phyloP scores from a whole-genome alignment of 768 basidiomycete genomes.

The Calocybe gangraenosa region DNA sequence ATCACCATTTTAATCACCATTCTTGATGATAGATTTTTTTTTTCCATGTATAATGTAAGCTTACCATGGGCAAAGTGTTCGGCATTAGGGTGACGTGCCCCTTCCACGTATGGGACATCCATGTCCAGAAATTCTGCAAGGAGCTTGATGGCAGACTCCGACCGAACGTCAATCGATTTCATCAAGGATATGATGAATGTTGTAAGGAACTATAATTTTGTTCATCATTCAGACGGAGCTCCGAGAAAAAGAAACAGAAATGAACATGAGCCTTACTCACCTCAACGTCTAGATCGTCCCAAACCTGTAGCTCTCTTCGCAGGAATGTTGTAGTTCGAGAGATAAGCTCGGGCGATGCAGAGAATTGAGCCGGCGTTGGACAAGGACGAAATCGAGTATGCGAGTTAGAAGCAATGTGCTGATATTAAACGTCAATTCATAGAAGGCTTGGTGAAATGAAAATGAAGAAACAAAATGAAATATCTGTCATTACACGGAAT shows the following conservation, averaged over 20 bases:
- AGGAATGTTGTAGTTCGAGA: conserved; percentile 77
- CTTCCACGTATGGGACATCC: conserved; percentile 53
- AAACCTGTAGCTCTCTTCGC: conserved; percentile 82
- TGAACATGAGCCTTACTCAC: conserved; percentile 31
- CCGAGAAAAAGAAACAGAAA: too few relatives aligned
- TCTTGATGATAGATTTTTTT: not conserved
- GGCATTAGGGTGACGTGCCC: conserved; percentile 61
- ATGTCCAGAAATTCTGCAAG: conserved; percentile 88
- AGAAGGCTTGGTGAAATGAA: not conserved
- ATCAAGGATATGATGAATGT: conserved; percentile 87
- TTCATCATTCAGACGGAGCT: conserved; percentile 15
- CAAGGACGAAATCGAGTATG: conserved; percentile 86
- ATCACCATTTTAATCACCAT: not conserved
- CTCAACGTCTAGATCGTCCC: conserved; percentile 89
- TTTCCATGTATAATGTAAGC: conserved; percentile 16
- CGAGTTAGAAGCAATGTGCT: conserved; percentile 91
- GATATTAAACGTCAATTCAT: conserved; percentile 3
- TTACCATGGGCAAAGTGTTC: conserved; percentile 94
- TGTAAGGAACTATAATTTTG: conserved; percentile 69
- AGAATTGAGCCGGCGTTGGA: conserved; percentile 82
- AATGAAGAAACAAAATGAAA: too few relatives aligned
- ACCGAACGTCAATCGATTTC: conserved; percentile 90
- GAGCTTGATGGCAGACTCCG: conserved; percentile 79
- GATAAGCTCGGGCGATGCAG: conserved; percentile 70
- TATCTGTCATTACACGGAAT: too few relatives aligned